Evolutionary conservation across 1,284 basidiomycete genomes (phyloP).

Genomic region (Entoloma clypeatum): DNA sequence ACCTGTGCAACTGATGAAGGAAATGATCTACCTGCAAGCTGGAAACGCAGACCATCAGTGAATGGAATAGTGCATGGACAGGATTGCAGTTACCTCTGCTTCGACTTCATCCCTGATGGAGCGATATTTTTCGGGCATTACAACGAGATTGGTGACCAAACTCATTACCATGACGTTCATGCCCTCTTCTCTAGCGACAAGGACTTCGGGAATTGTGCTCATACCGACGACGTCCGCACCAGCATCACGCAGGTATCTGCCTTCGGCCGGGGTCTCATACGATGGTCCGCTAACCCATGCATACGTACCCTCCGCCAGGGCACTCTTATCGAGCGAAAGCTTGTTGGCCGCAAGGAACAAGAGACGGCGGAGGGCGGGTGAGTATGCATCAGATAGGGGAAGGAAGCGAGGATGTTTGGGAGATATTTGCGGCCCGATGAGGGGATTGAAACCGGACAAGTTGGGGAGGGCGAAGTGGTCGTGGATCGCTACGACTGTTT

Average conservation of each 20-base stretch:
- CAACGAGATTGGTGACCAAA: slow-evolving; percentile 80
- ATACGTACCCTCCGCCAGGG: slow-evolving; percentile 73
- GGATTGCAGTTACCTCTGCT: slow-evolving; percentile 67
- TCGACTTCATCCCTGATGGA: slow-evolving; percentile 72
- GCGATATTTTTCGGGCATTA: slow-evolving; percentile 65
- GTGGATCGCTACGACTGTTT: slow-evolving; percentile 71
- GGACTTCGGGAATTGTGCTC: slow-evolving; percentile 89
- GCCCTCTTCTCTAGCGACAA: slow-evolving; percentile 73
- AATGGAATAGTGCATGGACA: slow-evolving; percentile 9
- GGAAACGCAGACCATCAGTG: slow-evolving; percentile 6
- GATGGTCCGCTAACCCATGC: slow-evolving; percentile 85
- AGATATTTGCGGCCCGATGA: slow-evolving; percentile 64
- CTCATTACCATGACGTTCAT: slow-evolving; percentile 73
- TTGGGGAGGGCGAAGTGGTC: slow-evolving; percentile 83
- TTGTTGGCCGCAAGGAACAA: slow-evolving; percentile 66
- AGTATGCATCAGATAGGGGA: slow-evolving; percentile 78
- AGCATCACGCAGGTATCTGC: slow-evolving; percentile 63
- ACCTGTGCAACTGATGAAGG: slow-evolving; percentile 40
- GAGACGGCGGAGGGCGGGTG: slow-evolving; percentile 59
- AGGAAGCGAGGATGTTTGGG: slow-evolving; percentile 65
- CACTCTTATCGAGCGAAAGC: slow-evolving; percentile 39
- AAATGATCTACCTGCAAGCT: slow-evolving; percentile 61
- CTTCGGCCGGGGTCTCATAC: slow-evolving; percentile 82
- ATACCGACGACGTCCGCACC: slow-evolving; percentile 86
- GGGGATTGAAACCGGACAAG: slow-evolving; percentile 72